These are phyloP conservation scores for Corynespora cassiicola DNA, from an alignment of 2,329 filamentous ascomycete genomes.

Conservation along the genomic window DNA sequence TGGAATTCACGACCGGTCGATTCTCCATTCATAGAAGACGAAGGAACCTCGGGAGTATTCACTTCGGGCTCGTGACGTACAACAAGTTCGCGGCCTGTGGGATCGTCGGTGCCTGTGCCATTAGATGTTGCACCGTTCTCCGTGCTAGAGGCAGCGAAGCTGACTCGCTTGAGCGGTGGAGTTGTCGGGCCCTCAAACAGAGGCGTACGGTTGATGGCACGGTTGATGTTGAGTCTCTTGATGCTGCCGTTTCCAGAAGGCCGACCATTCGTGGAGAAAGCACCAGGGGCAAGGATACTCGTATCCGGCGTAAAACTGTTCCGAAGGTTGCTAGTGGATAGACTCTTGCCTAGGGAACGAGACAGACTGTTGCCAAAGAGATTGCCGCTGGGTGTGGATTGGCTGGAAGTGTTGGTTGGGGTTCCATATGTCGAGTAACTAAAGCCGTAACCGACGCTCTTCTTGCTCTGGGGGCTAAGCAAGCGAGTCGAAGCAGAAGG, in stretches of 20 bases:
- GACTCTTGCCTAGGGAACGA: constrained; percentile 81
- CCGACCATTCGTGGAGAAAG: constrained; percentile 72
- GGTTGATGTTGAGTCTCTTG: constrained; percentile 93
- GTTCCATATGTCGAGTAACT: constrained; percentile 92
- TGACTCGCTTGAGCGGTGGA: constrained; percentile 79
- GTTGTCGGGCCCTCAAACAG: constrained; percentile 62
- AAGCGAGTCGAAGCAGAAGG: constrained; percentile 80
- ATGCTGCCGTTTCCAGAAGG: constrained; percentile 60
- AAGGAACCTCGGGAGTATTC: constrained; percentile 64
- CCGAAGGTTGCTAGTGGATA: constrained; percentile 85
- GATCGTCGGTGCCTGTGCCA: constrained; percentile 42
- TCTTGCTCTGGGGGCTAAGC: constrained; percentile 77
- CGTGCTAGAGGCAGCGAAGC: constrained; percentile 73
- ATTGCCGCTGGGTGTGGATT: constrained; percentile 70
- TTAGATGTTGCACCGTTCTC: constrained; percentile 48
- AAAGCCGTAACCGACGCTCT: constrained; percentile 78
- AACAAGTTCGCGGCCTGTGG: constrained; percentile 58
- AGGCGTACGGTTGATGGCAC: constrained; percentile 73
- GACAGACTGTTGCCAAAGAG: constrained; percentile 65
- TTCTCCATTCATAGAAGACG: constrained; percentile 51
- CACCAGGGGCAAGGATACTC: constrained; percentile 84
- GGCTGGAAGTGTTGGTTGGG: constrained; percentile 72
- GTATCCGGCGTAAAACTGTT: constrained; percentile 82
- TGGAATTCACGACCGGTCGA: constrained; percentile 63
- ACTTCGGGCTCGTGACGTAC: constrained; percentile 55